phyloP scores from a whole-genome alignment of 768 basidiomycete genomes.

The Boletus tylopilopsis region DNA sequence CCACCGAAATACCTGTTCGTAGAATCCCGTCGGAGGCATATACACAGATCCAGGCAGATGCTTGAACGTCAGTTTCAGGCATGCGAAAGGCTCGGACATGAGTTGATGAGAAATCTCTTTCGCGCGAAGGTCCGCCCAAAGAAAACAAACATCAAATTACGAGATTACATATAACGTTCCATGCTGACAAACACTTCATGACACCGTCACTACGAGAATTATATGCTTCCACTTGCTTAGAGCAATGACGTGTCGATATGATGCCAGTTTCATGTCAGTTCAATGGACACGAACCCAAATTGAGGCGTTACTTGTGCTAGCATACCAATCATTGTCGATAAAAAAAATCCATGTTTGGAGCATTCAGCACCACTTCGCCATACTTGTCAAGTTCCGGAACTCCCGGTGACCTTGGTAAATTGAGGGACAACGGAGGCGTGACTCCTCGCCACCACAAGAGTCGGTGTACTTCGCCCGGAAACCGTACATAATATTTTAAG shows the following conservation, averaged over 20 bases:
- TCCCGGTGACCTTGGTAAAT: not conserved
- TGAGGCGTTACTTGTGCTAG: not conserved
- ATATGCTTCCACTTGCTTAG: not conserved
- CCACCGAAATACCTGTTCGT: too few relatives aligned
- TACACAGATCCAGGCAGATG: not conserved
- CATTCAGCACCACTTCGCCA: not conserved
- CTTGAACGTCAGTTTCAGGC: not conserved
- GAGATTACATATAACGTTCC: slow-evolving; percentile 16
- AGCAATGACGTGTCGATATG: not conserved
- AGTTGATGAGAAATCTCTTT: not conserved
- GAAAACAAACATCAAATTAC: not conserved
- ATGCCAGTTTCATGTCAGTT: not conserved
- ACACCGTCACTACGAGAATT: too few relatives aligned
- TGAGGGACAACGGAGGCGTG: too few relatives aligned
- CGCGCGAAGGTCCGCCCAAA: not conserved
- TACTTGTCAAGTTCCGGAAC: not conserved
- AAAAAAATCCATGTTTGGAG: too few relatives aligned
- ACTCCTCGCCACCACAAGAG: not conserved
- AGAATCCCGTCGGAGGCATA: not conserved
- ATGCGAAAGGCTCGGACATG: not conserved
- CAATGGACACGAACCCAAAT: not conserved
- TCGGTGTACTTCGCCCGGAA: not conserved
- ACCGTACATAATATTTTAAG: not conserved
- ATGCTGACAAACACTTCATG: slow-evolving; percentile 8
- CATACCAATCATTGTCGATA: not conserved